A percentile compares a stretch with the other conserved stretches of the same genome.
Evolutionary conservation across 257 asterid genomes (phyloP).

Genomic region (Capsicum baccatum): DNA sequence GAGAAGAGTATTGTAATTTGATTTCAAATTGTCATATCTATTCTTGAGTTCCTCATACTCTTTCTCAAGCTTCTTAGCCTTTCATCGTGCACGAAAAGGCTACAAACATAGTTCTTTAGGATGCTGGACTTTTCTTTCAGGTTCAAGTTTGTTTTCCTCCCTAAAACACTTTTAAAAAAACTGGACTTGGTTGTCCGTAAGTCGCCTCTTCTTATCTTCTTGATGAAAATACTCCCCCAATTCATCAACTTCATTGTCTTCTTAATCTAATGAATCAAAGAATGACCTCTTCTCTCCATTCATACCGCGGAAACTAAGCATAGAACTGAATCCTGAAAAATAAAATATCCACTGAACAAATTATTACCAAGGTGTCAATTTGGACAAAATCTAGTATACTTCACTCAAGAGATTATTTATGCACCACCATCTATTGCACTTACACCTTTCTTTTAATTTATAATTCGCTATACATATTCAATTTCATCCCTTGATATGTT

Average conservation of each 20-base stretch:
- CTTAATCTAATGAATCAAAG: conserved; percentile 53
- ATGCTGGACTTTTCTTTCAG: too few relatives aligned
- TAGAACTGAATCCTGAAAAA: conserved; percentile 56
- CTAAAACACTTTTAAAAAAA: too few relatives aligned
- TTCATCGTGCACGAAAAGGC: conserved; percentile 68
- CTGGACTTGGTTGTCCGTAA: too few relatives aligned
- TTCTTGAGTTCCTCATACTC: conserved; percentile 63
- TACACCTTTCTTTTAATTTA: too few relatives aligned
- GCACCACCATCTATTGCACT: too few relatives aligned
- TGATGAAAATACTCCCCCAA: too few relatives aligned
- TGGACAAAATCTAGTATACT: not conserved
- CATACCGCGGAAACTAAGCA: conserved; percentile 64
- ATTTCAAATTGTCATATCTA: conserved; percentile 53
- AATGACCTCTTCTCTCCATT: conserved; percentile 49
- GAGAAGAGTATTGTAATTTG: conserved; percentile 60
- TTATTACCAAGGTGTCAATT: not conserved
- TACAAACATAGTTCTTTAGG: too few relatives aligned
- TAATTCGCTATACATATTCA: too few relatives aligned
- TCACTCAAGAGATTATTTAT: too few relatives aligned
- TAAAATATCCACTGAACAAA: not conserved
- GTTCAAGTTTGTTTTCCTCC: too few relatives aligned
- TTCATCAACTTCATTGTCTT: conserved; percentile 61
- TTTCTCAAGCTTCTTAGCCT: conserved; percentile 72
- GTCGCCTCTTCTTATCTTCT: too few relatives aligned
- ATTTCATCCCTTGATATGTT: too few relatives aligned